phyloP scores from a whole-genome alignment of 2,329 filamentous ascomycete genomes.

The Aspergillus aculeatinus region DNA sequence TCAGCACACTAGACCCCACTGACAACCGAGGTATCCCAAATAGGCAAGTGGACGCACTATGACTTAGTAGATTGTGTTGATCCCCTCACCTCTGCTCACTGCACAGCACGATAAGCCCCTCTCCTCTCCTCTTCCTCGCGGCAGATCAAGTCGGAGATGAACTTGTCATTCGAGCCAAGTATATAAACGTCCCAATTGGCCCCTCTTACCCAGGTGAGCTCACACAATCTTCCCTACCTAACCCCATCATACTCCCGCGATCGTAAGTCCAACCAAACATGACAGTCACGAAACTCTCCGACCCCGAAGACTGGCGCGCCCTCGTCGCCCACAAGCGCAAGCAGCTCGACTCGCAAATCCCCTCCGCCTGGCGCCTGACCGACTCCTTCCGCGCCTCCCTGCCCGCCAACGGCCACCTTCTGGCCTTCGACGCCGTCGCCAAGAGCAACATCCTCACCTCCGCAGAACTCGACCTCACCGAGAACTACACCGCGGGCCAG shows the following conservation, averaged over 20 bases:
- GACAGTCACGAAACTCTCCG: not conserved
- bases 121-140: not conserved
- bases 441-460: conserved; percentile 46
- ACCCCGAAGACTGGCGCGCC: conserved; percentile 19
- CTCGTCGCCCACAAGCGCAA: conserved; percentile 28
- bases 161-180: not conserved
- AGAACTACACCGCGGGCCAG: conserved; percentile 23
- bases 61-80: too few species aligned
- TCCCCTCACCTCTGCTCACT: too few species aligned
- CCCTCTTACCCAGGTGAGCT: not conserved
- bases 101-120: not conserved
- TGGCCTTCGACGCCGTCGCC: conserved; percentile 23
- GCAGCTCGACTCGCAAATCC: conserved; percentile 33
- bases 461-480: conserved; percentile 51
- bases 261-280: not conserved
- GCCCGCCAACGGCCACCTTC: conserved; percentile 11
- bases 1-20: too few species aligned
- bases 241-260: not conserved
- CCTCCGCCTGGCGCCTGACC: conserved; percentile 33
- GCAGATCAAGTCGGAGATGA: too few species aligned
- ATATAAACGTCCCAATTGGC: not conserved
- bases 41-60: not conserved
- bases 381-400: conserved; percentile 9
- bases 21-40: not conserved
- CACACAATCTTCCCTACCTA: not conserved